phyloP scores from a whole-genome alignment of 768 basidiomycete genomes.

The Strobilomyces confusus region DNA sequence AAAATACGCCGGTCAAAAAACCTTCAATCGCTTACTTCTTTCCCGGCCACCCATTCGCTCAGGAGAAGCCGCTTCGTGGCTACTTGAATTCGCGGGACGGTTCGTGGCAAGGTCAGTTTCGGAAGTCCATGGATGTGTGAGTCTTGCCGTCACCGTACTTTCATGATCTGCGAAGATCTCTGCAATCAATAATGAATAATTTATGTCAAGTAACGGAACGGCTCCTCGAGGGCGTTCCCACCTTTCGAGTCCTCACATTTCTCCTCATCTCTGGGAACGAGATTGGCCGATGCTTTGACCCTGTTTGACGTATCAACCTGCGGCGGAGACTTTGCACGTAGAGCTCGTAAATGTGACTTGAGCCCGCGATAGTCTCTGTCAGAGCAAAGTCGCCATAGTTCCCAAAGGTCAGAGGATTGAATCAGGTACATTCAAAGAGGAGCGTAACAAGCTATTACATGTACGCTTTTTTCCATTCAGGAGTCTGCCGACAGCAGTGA shows the following conservation, averaged over 20 bases:
- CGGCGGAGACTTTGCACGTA: constrained; percentile 35
- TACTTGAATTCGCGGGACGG: background rate
- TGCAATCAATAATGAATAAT: background rate
- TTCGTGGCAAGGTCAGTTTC: background rate
- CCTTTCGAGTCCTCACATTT: constrained; percentile 1
- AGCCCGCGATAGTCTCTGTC: constrained; percentile 68
- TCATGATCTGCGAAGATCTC: background rate
- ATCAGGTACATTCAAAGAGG: constrained; percentile 1
- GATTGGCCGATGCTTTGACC: background rate
- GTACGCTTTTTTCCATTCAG: constrained; percentile 50
- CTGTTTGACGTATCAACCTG: constrained; percentile 16
- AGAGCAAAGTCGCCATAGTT: background rate
- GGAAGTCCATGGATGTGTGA: background rate
- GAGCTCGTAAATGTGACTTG: constrained; percentile 60
- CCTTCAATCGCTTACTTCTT: constrained; percentile 12
- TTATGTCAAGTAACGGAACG: background rate
- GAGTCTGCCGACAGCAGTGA: constrained; percentile 41
- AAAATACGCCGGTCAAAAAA: background rate
- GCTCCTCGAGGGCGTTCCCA: background rate
- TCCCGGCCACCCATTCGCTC: background rate
- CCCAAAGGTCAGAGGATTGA: background rate
- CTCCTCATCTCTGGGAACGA: background rate
- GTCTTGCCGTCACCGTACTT: background rate
- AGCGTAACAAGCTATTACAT: constrained; percentile 18
- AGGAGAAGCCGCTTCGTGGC: background rate